phyloP scores from a whole-genome alignment of 306 rosid genomes.

The Cotoneaster glaucophyllus region DNA sequence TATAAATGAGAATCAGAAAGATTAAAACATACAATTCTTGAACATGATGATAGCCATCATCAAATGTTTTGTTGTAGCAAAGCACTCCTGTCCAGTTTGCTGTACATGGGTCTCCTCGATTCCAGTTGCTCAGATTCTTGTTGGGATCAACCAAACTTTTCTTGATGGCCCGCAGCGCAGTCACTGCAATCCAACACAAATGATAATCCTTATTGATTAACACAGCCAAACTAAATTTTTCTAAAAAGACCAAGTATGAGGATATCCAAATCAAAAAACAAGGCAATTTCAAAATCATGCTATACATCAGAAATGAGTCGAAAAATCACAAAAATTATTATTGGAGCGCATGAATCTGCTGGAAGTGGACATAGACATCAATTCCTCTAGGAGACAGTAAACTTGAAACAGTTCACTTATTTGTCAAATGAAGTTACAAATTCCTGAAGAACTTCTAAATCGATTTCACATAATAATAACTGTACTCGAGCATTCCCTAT shows the following conservation, averaged over 20 bases:
- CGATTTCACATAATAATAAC: not conserved
- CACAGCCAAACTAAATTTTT: not conserved
- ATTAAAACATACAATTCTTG: slow-evolving; percentile 51
- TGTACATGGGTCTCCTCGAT: slow-evolving; percentile 71
- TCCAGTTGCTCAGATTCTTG: slow-evolving; percentile 73
- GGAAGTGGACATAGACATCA: not conserved
- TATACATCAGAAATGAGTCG: not conserved
- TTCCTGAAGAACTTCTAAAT: not conserved
- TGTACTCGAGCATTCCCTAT: not conserved
- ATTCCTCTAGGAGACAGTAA: not conserved
- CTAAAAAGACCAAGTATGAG: not conserved
- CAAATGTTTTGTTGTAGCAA: slow-evolving; percentile 47
- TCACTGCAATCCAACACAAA: slow-evolving; percentile 50
- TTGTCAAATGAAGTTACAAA: not conserved
- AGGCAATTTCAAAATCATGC: not conserved
- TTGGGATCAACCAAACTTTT: slow-evolving; percentile 53
- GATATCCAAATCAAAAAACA: not conserved
- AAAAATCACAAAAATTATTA: not conserved
- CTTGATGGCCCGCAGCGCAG: slow-evolving; percentile 57
- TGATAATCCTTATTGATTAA: slow-evolving; percentile 12
- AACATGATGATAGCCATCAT: slow-evolving; percentile 73
- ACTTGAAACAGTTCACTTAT: not conserved
- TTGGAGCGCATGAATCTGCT: not conserved
- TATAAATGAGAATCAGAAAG: slow-evolving; percentile 13
- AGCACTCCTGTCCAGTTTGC: slow-evolving; percentile 69